These are phyloP conservation scores for Suzukiozyma palmioleophila DNA, from an alignment of 1,139 yeast species.

Conservation along the genomic window DNA sequence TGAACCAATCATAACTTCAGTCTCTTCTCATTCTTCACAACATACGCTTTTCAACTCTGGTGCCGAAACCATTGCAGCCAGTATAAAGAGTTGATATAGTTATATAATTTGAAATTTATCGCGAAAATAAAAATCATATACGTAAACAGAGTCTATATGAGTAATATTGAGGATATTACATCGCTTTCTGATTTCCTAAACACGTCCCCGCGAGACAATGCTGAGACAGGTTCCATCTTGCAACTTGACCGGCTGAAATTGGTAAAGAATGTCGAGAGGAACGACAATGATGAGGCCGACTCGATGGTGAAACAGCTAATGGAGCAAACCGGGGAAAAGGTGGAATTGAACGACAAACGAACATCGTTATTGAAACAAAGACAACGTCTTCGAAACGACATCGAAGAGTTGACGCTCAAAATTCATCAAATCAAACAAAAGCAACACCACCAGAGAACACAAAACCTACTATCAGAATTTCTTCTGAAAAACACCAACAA, in stretches of 20 bases:
- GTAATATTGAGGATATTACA: conserved; percentile 23
- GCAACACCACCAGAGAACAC: conserved; percentile 12
- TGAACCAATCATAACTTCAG: background rate
- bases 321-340: conserved; percentile 18
- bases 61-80: conserved; percentile 49
- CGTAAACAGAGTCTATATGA: conserved; percentile 12
- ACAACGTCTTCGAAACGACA: conserved; percentile 13
- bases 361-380: conserved; percentile 20
- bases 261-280: background rate
- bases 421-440: conserved; percentile 15
- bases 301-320: conserved; percentile 10
- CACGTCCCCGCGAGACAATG: conserved; percentile 17
- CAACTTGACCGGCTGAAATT: background rate
- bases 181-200: conserved; percentile 23
- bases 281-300: background rate
- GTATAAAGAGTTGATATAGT: too few relatives aligned
- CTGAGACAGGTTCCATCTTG: conserved; percentile 3
- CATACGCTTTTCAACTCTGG: conserved; percentile 55
- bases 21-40: conserved; percentile 7
- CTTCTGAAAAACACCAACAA: conserved; percentile 21
- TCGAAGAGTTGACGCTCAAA: conserved; percentile 19
- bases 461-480: conserved; percentile 16
- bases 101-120: conserved; percentile 3
- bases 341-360: conserved; percentile 16
- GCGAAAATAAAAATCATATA: background rate